Conservation (phyloP, 2,329 filamentous ascomycete species). For the Diaporthe velutina region DNA sequence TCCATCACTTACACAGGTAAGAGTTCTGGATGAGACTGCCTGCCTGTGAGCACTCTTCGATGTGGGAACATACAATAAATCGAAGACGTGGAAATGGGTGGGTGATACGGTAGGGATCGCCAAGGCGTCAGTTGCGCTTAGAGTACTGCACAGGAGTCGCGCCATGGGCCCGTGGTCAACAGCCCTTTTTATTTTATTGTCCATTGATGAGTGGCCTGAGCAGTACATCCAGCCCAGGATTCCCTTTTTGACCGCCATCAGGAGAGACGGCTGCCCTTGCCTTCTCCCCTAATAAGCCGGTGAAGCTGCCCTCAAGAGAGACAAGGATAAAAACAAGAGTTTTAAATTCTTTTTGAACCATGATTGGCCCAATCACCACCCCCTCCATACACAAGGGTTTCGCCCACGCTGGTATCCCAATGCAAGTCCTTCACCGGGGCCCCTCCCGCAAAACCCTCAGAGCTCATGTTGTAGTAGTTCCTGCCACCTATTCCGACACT, state of each 20-base stretch:
- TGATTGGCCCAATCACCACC: constrained; percentile 34
- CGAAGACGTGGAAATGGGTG: not conserved
- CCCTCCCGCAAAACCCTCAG: constrained; percentile 25
- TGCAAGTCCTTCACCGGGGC: constrained; percentile 34
- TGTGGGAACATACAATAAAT: not conserved
- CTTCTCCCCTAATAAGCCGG: constrained; percentile 22
- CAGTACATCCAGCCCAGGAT: constrained; percentile 30
- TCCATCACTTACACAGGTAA: not conserved
- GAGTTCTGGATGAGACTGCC: not conserved
- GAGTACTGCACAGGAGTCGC: constrained; percentile 17
- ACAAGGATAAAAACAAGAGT: constrained; percentile 39
- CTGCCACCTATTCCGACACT: constrained; percentile 34
- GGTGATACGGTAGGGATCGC: not conserved
- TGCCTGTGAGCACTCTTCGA: not conserved
- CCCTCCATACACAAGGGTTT: constrained; percentile 26
- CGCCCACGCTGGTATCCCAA: constrained; percentile 35
- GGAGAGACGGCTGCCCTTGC: constrained; percentile 24
- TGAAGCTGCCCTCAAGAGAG: constrained; percentile 33
- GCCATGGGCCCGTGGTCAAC: constrained; percentile 19
- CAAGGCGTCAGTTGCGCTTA: constrained; percentile 11
- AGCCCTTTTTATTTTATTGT: constrained; percentile 34
- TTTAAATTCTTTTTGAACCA: constrained; percentile 41
- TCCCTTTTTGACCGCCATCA: constrained; percentile 36
- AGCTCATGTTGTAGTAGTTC: constrained; percentile 34
- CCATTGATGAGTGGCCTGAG: constrained; percentile 33